These are phyloP conservation scores for Mrakia gelida DNA, from an alignment of 768 basidiomycete genomes.

Conservation along the genomic window DNA sequence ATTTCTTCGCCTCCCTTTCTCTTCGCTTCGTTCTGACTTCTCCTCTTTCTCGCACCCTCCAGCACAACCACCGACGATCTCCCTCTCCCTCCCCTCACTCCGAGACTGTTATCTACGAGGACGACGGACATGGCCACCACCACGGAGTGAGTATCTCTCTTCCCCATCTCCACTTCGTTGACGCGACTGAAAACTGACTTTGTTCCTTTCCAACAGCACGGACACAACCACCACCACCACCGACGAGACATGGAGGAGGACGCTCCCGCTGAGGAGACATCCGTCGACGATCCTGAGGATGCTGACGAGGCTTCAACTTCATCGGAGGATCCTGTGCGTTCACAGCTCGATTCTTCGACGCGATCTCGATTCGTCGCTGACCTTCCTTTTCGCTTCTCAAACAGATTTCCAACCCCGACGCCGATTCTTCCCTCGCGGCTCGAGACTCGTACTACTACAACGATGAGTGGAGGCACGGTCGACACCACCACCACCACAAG, in stretches of 20 bases:
- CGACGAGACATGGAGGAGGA: slow-evolving; percentile 9
- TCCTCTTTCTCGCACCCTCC: background rate
- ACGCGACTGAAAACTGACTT: slow-evolving; percentile 9
- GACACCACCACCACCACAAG: background rate
- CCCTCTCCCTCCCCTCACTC: slow-evolving; percentile 27
- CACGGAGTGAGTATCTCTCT: slow-evolving; percentile 21
- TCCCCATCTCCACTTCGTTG: too few relatives aligned
- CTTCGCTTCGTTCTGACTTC: slow-evolving; percentile 35
- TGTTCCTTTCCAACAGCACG: slow-evolving; percentile 27
- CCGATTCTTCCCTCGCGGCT: background rate
- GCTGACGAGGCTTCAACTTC: background rate
- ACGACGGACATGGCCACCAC: slow-evolving; percentile 37
- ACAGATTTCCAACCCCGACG: background rate
- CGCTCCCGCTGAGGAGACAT: background rate
- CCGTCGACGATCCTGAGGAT: background rate
- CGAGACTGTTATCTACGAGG: slow-evolving; percentile 34
- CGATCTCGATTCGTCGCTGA: too few relatives aligned
- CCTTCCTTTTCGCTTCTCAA: too few relatives aligned
- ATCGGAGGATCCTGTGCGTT: background rate
- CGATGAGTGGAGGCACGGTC: background rate
- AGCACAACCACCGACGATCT: slow-evolving; percentile 32
- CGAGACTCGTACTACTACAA: slow-evolving; percentile 3
- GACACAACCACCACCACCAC: slow-evolving; percentile 32
- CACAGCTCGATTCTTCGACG: too few relatives aligned
- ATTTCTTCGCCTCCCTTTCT: background rate